Evolutionary conservation across 202 grass and related monocot genomes (phyloP).

Genomic region (Dendrocalamus latiflorus): DNA sequence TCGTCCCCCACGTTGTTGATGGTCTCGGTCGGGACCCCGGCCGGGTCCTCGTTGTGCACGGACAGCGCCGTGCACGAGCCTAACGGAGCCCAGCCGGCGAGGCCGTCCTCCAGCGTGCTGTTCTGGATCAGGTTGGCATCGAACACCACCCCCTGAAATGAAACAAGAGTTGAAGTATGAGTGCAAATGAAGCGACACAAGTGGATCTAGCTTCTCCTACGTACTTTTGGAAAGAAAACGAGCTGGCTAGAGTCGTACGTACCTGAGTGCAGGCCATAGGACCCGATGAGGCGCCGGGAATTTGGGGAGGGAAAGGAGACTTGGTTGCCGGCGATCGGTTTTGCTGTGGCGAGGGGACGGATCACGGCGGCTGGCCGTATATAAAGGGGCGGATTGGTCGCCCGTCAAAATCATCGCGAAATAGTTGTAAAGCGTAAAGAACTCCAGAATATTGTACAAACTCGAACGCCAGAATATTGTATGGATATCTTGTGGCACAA

Average conservation of each 20-base stretch:
- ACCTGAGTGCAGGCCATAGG: slow-evolving; percentile 32
- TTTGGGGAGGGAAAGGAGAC: background rate
- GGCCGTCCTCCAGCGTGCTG: slow-evolving; percentile 45
- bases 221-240: background rate
- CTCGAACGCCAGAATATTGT: background rate
- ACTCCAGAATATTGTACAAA: too few relatives aligned
- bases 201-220: too few relatives aligned
- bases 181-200: background rate
- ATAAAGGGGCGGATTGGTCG: slow-evolving; percentile 18
- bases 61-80: slow-evolving; percentile 42
- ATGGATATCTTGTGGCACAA: too few relatives aligned
- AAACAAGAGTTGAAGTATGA: background rate
- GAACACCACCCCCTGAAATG: slow-evolving; percentile 15
- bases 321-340: background rate
- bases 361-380: slow-evolving; percentile 11
- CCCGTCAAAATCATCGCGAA: slow-evolving; percentile 25
- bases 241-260: background rate
- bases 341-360: background rate
- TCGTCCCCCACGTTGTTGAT: slow-evolving; percentile 35
- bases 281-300: background rate
- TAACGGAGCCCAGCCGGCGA: slow-evolving; percentile 41
- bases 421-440: too few relatives aligned
- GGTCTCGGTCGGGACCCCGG: slow-evolving; percentile 41
- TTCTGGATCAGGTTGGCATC: slow-evolving; percentile 37
- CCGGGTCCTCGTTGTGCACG: slow-evolving; percentile 30